Evolutionary conservation across 257 asterid genomes (phyloP), one percentile per base, ranked within the genome.

Genomic region (Solanum habrochaites): DNA sequence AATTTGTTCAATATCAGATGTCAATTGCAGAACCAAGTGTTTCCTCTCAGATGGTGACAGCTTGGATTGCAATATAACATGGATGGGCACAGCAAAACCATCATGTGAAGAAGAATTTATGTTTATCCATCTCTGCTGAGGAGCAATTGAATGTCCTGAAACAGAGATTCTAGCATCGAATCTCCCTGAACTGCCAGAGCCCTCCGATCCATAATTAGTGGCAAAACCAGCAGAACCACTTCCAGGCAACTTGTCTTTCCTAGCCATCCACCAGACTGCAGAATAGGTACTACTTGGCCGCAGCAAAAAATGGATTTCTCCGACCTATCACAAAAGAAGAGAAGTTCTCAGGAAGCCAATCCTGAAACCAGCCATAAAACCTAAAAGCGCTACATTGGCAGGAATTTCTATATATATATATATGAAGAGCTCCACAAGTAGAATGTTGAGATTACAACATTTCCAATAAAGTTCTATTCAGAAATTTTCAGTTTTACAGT

Each of bases 1-100:
- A 91, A 88, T 94, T 90, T 89, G 92, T 83, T 93, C 97, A 47
- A 95, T 98, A 93, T 96, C 99, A 40, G 95, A 87, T 90, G 91
- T 92, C 87, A 96, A 86, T 35, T 93, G 94, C 77, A 88, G 89
- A 42, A 88, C 90, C 90, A 96, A 89, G 72, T 56, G 90, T 91
- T 87, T 93, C 88, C 94, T 94, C 91, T 95, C 98, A 67, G 82
- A 86, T 37, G 91, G 85, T 32, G 98, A 89, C 72, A 96, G 85
- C 87, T 92, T 92, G 88, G 97, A 90, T 83, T 94, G 16, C 14
- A 93, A 88, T 47, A 95, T 86, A 81, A 88, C 90, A 86, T 95
- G 97, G 27, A 93, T 83, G 23, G 98, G 99, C 29, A 95, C 94
- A 69, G 94, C 91, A 89, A 96, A 93, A 35, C 97, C 93, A 90